These are phyloP conservation scores for Forsythia suspensa DNA, from an alignment of 257 asterid species.

Conservation along the genomic window DNA sequence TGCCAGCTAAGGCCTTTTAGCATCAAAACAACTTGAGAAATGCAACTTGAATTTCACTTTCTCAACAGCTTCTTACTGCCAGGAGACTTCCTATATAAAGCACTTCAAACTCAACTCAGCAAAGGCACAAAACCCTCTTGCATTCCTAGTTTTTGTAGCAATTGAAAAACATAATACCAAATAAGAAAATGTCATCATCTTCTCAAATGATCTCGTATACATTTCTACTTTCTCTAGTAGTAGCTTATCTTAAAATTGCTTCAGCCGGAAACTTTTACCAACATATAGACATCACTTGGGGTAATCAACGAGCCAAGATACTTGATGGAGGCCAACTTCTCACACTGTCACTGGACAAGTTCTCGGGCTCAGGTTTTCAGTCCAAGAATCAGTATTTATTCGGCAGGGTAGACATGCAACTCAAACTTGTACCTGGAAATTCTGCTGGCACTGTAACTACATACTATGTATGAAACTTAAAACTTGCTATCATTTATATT, in stretches of 20 bases:
- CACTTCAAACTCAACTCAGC: not conserved
- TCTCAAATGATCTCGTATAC: not conserved
- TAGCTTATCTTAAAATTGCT: slow-evolving; percentile 2
- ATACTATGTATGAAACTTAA: slow-evolving; percentile 20
- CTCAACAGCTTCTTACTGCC: not conserved
- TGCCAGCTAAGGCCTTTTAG: not conserved
- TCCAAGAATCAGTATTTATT: slow-evolving; percentile 13
- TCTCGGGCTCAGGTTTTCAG: slow-evolving; percentile 25
- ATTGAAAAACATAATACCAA: not conserved
- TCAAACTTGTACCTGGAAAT: slow-evolving; percentile 11
- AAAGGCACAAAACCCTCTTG: not conserved
- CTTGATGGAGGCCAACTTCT: slow-evolving; percentile 27
- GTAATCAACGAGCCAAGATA: slow-evolving; percentile 27
- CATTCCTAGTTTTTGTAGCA: not conserved
- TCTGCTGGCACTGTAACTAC: slow-evolving; percentile 29
- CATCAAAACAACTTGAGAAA: not conserved
- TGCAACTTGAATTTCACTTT: not conserved
- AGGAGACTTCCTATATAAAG: not conserved
- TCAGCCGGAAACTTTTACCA: slow-evolving; percentile 27
- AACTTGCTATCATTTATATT: too few relatives aligned
- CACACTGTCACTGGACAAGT: slow-evolving; percentile 13
- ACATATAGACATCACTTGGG: slow-evolving; percentile 26
- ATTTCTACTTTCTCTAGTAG: not conserved
- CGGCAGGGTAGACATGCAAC: slow-evolving; percentile 15
- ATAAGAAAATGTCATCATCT: not conserved